Evolutionary conservation across 495 filamentous ascomycete genomes (phyloP), one percentile per base, ranked within the genome.

Genomic region (Penicillium arizonense): DNA sequence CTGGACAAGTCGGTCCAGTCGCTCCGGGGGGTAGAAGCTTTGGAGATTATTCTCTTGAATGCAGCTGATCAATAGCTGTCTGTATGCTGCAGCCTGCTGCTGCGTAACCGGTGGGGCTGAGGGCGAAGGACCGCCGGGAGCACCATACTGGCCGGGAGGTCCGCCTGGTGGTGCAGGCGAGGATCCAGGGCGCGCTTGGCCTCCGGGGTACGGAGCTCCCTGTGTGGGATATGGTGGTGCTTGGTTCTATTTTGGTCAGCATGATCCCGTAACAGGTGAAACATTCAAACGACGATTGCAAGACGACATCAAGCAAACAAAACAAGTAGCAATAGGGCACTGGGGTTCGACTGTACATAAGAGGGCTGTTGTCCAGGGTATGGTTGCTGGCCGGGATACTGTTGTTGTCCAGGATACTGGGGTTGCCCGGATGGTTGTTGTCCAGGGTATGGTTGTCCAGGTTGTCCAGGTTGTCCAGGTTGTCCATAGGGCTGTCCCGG

Each of bases 31-130:
- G 52, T 81, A 84, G 64, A 86, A 81, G 37, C 37, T 56, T 58
- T 82, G 72, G 4, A 87, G 62, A 13, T 73, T 62, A 61, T 84
- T 85, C 64, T 86, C 81, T 52, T 79, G 80, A 50, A 87, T 78
- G 6, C 75, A 75, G 12, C 57, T 55, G 44, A 81, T 69, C 43
- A 87, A 64, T 18, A 80, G 57, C 45, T 78, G 77, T 52, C 77
- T 77, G 61, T 85, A 86, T 0, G 75, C 72, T 13, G 58, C 68
- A 12, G 79, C 56, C 41, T 82, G 76, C 36, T 78, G 74, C 3
- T 76, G 73, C 4, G 73, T 78, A 4, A 70, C 71, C 38, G 63
- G 69, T 33, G 63, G 57, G 14, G 65, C 61, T 41, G 61, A 62
- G 30, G 58, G 40, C 2, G 64, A 59, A 18, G 57, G 53, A 56